phyloP scores from a whole-genome alignment of 1,284 basidiomycete genomes.

The Dichomitus squalens region DNA sequence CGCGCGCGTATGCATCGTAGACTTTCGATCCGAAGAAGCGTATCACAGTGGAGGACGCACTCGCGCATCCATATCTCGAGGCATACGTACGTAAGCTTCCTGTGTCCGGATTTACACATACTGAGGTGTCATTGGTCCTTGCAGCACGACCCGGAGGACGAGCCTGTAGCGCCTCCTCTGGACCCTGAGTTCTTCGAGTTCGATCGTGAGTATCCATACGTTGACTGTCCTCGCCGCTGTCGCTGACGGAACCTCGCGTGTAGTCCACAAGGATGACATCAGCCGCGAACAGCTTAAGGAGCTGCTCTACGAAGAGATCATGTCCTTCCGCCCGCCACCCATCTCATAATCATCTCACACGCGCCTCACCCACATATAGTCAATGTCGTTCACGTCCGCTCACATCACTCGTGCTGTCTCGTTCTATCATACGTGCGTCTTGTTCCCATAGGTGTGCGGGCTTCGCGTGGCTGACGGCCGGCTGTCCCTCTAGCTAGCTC shows the following conservation, averaged over 20 bases:
- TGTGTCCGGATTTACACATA: slow-evolving; percentile 1
- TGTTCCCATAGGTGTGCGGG: not conserved
- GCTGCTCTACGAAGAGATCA: slow-evolving; percentile 70
- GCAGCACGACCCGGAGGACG: slow-evolving; percentile 90
- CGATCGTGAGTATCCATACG: slow-evolving; percentile 51
- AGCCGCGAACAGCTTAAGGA: slow-evolving; percentile 81
- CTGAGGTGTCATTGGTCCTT: not conserved
- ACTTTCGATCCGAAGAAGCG: slow-evolving; percentile 94
- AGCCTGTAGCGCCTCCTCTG: slow-evolving; percentile 88
- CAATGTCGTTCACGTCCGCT: slow-evolving; percentile 3
- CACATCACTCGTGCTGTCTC: slow-evolving; percentile 18
- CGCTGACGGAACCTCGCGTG: not conserved
- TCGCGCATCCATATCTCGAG: slow-evolving; percentile 89
- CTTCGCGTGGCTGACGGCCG: not conserved
- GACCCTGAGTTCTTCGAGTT: slow-evolving; percentile 94
- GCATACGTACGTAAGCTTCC: slow-evolving; percentile 68
- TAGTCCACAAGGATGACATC: slow-evolving; percentile 93
- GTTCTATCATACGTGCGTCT: slow-evolving; percentile 17
- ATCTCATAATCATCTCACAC: slow-evolving; percentile 42
- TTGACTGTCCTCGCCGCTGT: not conserved
- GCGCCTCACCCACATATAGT: not conserved
- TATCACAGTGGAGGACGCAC: slow-evolving; percentile 89
- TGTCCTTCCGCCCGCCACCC: slow-evolving; percentile 74
- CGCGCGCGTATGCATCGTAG: slow-evolving; percentile 35
- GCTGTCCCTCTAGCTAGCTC: not conserved